These are phyloP conservation scores for Hyphopichia wangnamkhiaoensis DNA, from an alignment of 1,139 yeast species.

Conservation along the genomic window DNA sequence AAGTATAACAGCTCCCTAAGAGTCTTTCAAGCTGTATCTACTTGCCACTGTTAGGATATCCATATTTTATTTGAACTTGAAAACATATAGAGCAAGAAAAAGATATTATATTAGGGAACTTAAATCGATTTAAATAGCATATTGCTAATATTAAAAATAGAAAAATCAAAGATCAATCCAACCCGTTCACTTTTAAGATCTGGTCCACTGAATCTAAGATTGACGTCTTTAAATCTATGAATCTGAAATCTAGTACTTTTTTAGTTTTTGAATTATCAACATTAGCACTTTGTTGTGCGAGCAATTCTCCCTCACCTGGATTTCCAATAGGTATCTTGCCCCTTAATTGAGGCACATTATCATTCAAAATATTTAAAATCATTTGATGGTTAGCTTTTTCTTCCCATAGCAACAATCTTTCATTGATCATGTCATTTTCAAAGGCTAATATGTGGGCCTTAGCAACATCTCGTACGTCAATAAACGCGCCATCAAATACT, in stretches of 20 bases:
- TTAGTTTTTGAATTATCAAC: slow-evolving; percentile 23
- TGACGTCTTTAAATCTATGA: slow-evolving; percentile 33
- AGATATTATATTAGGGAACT: too few relatives aligned
- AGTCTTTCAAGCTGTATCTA: too few relatives aligned
- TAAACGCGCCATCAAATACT: slow-evolving; percentile 20
- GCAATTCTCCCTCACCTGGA: slow-evolving; percentile 21
- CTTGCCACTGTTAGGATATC: too few relatives aligned
- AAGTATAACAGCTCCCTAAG: too few relatives aligned
- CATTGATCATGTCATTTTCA: slow-evolving; percentile 20
- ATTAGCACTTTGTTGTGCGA: slow-evolving; percentile 7
- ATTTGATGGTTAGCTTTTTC: slow-evolving; percentile 20
- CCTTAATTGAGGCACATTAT: slow-evolving; percentile 17
- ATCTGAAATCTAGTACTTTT: slow-evolving; percentile 36
- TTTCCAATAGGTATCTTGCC: slow-evolving; percentile 32
- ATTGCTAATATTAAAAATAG: too few relatives aligned
- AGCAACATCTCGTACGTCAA: slow-evolving; percentile 45
- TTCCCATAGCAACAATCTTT: slow-evolving; percentile 13
- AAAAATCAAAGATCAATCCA: too few relatives aligned
- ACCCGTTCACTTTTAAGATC: slow-evolving; percentile 17
- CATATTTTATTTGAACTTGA: too few relatives aligned
- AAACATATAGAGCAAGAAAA: too few relatives aligned
- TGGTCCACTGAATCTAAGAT: slow-evolving; percentile 45
- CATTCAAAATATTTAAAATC: slow-evolving; percentile 25
- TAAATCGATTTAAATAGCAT: too few relatives aligned
- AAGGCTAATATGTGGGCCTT: slow-evolving; percentile 36